phyloP scores from a whole-genome alignment of 352 stramenopile species.

The Thraustochytrium sp. region DNA sequence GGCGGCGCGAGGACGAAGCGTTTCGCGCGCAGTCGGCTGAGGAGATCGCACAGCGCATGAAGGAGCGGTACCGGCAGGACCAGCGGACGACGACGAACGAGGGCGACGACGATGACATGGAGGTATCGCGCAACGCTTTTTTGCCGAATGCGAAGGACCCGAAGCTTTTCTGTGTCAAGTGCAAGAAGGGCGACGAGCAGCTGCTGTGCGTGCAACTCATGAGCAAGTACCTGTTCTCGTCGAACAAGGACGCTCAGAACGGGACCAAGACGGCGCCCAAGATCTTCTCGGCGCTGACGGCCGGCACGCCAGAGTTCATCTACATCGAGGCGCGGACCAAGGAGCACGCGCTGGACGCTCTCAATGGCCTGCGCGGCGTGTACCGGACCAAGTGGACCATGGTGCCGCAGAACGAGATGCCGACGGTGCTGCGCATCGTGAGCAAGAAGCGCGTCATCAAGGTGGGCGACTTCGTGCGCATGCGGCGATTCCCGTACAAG shows the following conservation, averaged over 20 bases:
- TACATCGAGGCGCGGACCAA: slow-evolving; percentile 32
- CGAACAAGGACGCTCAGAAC: neutral
- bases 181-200: slow-evolving; percentile 28
- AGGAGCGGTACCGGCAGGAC: slow-evolving; percentile 23
- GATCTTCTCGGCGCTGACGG: slow-evolving; percentile 11
- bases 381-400: slow-evolving; percentile 31
- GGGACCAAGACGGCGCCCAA: slow-evolving; percentile 5
- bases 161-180: slow-evolving; percentile 40
- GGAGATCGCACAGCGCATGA: neutral
- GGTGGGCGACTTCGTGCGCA: slow-evolving; percentile 14
- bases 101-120: neutral
- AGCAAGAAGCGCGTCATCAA: slow-evolving; percentile 30
- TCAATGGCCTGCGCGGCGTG: slow-evolving; percentile 25
- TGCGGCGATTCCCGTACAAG: slow-evolving; percentile 29
- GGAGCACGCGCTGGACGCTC: neutral
- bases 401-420: slow-evolving; percentile 32
- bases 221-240: slow-evolving; percentile 26
- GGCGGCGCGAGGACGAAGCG: neutral
- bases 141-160: slow-evolving; percentile 4
- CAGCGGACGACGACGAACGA: neutral
- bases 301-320: slow-evolving; percentile 30
- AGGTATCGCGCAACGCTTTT: slow-evolving; percentile 7
- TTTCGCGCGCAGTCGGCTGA: neutral
- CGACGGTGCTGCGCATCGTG: slow-evolving; percentile 13
- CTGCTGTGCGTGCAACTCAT: slow-evolving; percentile 38